A percentile compares a stretch with the other conserved stretches of the same genome.
phyloP scores from a whole-genome alignment of 2,329 filamentous ascomycete species.

The Trichoderma sp. region DNA sequence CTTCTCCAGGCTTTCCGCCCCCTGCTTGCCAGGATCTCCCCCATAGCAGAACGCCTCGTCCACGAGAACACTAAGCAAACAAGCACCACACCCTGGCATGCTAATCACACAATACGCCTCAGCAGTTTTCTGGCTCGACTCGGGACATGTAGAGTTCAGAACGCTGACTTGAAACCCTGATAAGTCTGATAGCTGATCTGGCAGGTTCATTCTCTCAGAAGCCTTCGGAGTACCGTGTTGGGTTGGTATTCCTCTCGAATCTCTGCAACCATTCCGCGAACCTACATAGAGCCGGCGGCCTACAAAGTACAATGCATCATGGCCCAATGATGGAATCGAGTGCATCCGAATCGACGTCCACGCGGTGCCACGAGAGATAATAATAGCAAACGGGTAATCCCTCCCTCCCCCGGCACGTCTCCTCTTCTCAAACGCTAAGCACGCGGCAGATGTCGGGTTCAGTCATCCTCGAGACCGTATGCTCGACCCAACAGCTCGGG shows the following conservation, averaged over 20 bases:
- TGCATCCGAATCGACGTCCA: neutral
- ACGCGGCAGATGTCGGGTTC: conserved; percentile 17
- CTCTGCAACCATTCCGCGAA: neutral
- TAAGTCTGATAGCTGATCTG: neutral
- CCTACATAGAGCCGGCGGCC: neutral
- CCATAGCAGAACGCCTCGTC: conserved; percentile 23
- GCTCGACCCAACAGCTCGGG: conserved; percentile 22
- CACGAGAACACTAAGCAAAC: conserved; percentile 10
- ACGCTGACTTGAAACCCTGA: neutral
- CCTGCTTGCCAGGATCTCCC: conserved; percentile 24
- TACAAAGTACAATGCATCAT: neutral
- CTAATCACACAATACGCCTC: conserved; percentile 15
- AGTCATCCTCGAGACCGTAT: conserved; percentile 3
- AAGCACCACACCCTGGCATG: conserved; percentile 11
- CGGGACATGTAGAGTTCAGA: neutral
- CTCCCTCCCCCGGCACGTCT: neutral
- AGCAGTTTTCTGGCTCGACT: neutral
- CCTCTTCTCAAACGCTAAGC: conserved; percentile 8
- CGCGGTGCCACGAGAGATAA: conserved; percentile 5
- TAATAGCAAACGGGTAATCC: conserved; percentile 20
- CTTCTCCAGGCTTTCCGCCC: conserved; percentile 8
- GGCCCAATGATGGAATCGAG: neutral
- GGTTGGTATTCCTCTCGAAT: neutral
- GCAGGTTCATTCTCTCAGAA: neutral
- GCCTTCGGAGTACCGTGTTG: neutral